phyloP scores from a whole-genome alignment of 2,329 filamentous ascomycete genomes.

The Pestalotiopsis sp. region DNA sequence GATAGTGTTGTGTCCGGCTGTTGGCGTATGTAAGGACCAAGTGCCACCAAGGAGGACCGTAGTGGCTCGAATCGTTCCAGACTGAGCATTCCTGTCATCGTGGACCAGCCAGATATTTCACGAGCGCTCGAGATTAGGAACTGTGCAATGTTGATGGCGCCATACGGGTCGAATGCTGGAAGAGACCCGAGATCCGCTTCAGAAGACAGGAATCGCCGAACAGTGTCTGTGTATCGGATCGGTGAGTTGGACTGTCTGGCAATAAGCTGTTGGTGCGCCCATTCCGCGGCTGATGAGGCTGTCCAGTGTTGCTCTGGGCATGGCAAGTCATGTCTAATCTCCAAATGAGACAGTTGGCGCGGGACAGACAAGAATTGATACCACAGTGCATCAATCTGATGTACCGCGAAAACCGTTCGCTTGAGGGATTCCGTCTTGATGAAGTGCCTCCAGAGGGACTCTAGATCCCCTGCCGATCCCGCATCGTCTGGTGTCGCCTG shows the following conservation, averaged over 20 bases:
- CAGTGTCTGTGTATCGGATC: not conserved
- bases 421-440: not conserved
- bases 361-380: slow-evolving; percentile 1
- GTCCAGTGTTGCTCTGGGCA: slow-evolving; percentile 3
- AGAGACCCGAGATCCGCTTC: not conserved
- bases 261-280: not conserved
- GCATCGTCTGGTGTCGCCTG: not conserved
- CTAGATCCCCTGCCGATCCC: not conserved
- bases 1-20: not conserved
- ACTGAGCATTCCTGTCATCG: slow-evolving; percentile 8
- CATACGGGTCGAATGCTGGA: slow-evolving; percentile 3
- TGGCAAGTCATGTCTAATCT: slow-evolving; percentile 4
- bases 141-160: slow-evolving; percentile 5
- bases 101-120: slow-evolving; percentile 4
- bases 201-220: not conserved
- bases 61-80: not conserved
- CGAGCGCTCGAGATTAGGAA: not conserved
- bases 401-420: not conserved
- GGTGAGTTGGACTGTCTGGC: not conserved
- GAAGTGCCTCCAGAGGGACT: slow-evolving; percentile 1
- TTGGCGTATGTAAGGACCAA: not conserved
- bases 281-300: not conserved
- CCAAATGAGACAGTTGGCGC: not conserved
- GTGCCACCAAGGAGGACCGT: not conserved
- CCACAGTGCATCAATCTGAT: slow-evolving; percentile 5